Percentiles rank a stretch among this genome's conserved stretches.
phyloP scores from a whole-genome alignment of 805 yeast species.

The Candida pseudofarinosa region DNA sequence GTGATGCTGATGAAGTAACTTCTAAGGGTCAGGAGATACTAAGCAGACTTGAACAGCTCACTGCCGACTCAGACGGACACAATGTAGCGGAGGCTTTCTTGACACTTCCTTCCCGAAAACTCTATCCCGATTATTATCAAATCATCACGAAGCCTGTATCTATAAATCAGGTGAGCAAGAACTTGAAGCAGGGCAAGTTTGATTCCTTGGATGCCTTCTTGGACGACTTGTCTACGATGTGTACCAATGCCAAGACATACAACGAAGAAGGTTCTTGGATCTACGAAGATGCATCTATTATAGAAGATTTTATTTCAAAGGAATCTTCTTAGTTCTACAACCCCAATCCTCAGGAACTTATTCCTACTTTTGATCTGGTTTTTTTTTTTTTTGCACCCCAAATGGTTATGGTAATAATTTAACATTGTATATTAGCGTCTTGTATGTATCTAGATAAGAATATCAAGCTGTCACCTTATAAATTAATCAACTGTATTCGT shows the following conservation, averaged over 20 bases:
- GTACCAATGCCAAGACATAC: slow-evolving; percentile 65
- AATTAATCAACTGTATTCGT: no score
- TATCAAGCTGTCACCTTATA: neutral
- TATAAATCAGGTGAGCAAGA: slow-evolving; percentile 49
- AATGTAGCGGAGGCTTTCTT: slow-evolving; percentile 45
- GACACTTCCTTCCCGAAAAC: slow-evolving; percentile 64
- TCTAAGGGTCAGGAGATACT: slow-evolving; percentile 34
- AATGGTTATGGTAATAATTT: neutral
- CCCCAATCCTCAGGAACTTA: no score
- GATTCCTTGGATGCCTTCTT: slow-evolving; percentile 44
- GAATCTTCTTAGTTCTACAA: slow-evolving; percentile 8
- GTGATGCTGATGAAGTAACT: slow-evolving; percentile 12
- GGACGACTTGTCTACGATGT: slow-evolving; percentile 63
- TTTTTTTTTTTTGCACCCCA: slow-evolving; percentile 1
- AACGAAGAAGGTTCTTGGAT: slow-evolving; percentile 69
- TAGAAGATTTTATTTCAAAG: slow-evolving; percentile 33
- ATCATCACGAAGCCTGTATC: slow-evolving; percentile 60
- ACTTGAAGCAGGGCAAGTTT: slow-evolving; percentile 35
- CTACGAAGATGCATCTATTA: slow-evolving; percentile 50
- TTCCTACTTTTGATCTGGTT: neutral
- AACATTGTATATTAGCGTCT: neutral
- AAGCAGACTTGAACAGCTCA: slow-evolving; percentile 37
- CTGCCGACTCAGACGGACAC: slow-evolving; percentile 43
- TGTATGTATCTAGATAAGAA: neutral
- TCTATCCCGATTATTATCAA: slow-evolving; percentile 83